Percentiles rank a stretch among this genome's conserved stretches.
These are phyloP conservation scores for Apiospora marii DNA, from an alignment of 2,329 filamentous ascomycete species.

Conservation along the genomic window DNA sequence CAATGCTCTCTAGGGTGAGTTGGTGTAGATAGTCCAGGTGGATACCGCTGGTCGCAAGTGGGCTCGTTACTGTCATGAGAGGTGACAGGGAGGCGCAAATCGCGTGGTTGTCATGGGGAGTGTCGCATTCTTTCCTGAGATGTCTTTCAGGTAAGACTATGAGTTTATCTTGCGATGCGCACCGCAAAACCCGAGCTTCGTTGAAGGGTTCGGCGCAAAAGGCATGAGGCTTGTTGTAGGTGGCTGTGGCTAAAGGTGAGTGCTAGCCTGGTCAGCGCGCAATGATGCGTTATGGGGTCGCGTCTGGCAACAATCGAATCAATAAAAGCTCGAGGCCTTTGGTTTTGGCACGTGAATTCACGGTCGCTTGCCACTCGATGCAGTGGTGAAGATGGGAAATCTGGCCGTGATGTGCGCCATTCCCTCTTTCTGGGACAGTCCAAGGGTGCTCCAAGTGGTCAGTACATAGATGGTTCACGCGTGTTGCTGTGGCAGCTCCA, in stretches of 20 bases:
- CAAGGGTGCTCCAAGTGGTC: conserved; percentile 7
- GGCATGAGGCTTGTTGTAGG: conserved; percentile 26
- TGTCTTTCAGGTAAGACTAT: neutral
- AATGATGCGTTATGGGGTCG: neutral
- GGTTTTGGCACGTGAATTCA: conserved; percentile 12
- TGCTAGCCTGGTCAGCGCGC: conserved; percentile 8
- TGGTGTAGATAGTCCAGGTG: conserved; percentile 4
- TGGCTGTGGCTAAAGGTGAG: conserved; percentile 11
- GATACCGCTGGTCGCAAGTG: conserved; percentile 21
- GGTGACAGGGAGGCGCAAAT: conserved; percentile 23
- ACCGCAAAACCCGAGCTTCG: neutral
- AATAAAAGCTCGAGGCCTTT: neutral
- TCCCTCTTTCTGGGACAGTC: conserved; percentile 10
- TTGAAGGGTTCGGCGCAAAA: conserved; percentile 24
- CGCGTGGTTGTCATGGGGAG: conserved; percentile 11
- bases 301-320: neutral
- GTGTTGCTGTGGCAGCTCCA: conserved; percentile 10
- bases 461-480: conserved; percentile 14
- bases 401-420: neutral
- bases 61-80: neutral
- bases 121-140: conserved; percentile 26
- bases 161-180: neutral
- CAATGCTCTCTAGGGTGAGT: neutral
- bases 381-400: conserved; percentile 12
- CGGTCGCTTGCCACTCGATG: conserved; percentile 4